phyloP scores from a whole-genome alignment of 306 rosid species.

The Benincasa hispida region DNA sequence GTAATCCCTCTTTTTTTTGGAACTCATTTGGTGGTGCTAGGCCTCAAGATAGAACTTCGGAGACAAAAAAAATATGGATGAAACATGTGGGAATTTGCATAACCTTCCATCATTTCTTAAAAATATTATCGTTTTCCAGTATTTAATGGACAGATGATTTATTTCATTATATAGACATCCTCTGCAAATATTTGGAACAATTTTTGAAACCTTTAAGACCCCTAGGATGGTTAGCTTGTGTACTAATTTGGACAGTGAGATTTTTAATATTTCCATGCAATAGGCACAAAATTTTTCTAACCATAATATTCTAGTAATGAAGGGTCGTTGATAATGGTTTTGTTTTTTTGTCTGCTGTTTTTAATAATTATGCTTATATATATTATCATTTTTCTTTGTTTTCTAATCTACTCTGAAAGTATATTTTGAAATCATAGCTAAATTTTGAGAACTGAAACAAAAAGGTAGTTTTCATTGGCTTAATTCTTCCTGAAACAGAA shows the following conservation, averaged over 20 bases:
- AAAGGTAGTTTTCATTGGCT: not conserved
- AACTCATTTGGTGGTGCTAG: not conserved
- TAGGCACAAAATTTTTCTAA: not conserved
- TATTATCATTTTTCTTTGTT: not conserved
- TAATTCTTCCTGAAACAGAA: not conserved
- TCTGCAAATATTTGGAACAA: not conserved
- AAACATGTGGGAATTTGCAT: not conserved
- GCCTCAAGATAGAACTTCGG: not conserved
- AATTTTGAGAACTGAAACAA: not conserved
- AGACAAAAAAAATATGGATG: not conserved
- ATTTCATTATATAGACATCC: not conserved
- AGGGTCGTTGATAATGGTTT: not conserved
- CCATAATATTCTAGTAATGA: not conserved
- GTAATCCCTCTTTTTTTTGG: slow-evolving; percentile 18
- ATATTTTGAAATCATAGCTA: not conserved
- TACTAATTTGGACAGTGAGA: not conserved
- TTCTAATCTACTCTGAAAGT: not conserved
- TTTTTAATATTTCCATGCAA: not conserved
- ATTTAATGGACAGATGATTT: not conserved
- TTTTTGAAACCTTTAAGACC: not conserved
- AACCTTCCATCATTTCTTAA: not conserved
- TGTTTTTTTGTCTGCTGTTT: not conserved
- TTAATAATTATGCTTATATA: not conserved
- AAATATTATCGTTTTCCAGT: not conserved
- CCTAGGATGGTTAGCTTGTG: not conserved